These are phyloP conservation scores for Phycomyces blakesleeanus DNA, from an alignment of 192 early-diverging fungal species.

Conservation along the genomic window DNA sequence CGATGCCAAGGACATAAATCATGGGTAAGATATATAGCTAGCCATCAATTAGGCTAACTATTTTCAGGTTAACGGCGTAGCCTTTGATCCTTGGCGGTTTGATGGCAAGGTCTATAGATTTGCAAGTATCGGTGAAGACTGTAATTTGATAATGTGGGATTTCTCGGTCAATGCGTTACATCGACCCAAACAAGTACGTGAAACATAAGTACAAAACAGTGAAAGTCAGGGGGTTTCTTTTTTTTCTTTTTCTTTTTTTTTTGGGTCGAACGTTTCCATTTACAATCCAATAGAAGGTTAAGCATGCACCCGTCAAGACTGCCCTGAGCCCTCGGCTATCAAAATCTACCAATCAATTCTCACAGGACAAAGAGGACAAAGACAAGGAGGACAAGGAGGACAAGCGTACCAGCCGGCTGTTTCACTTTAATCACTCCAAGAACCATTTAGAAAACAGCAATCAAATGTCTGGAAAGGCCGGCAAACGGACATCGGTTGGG, in stretches of 20 bases:
- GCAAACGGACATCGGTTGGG: background rate
- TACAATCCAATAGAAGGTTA: slow-evolving; percentile 3
- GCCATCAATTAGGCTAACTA: too few species aligned
- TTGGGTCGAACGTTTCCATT: slow-evolving; percentile 7
- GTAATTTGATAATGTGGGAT: slow-evolving; percentile 88
- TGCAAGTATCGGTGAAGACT: slow-evolving; percentile 88
- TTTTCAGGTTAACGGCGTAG: slow-evolving; percentile 52
- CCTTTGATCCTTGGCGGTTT: slow-evolving; percentile 81
- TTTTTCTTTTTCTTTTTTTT: slow-evolving; percentile 16
- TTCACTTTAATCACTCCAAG: too few species aligned
- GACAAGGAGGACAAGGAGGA: background rate
- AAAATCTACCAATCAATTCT: slow-evolving; percentile 1
- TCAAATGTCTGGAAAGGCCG: too few species aligned
- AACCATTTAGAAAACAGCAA: too few species aligned
- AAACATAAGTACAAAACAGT: background rate
- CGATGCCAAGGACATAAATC: slow-evolving; percentile 90
- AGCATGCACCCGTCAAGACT: background rate
- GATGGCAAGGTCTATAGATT: slow-evolving; percentile 81
- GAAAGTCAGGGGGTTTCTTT: too few species aligned
- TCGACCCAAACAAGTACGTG: slow-evolving; percentile 62
- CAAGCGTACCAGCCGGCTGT: background rate
- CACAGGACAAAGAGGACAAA: background rate
- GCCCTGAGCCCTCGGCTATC: background rate
- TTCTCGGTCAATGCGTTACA: slow-evolving; percentile 77
- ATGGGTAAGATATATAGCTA: slow-evolving; percentile 54